phyloP scores from a whole-genome alignment of 176 grass and related monocot genomes.

The Typha latifolia region DNA sequence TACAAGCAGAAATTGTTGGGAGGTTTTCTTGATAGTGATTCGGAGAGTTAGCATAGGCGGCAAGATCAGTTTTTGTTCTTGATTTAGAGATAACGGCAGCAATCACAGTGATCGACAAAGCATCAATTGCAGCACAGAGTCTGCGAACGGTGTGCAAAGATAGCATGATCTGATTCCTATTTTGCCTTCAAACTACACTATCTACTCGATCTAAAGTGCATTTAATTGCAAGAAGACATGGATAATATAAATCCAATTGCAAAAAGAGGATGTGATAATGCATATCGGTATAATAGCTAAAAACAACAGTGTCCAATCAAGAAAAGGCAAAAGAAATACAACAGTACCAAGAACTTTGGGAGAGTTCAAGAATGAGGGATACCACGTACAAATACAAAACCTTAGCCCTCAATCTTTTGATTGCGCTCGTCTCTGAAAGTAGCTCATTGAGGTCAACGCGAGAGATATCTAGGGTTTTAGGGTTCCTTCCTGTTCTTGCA shows the following conservation, averaged over 20 bases:
- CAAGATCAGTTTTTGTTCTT: conserved; percentile 32
- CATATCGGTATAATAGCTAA: too few relatives aligned
- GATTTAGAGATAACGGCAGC: conserved; percentile 53
- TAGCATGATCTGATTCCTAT: conserved; percentile 34
- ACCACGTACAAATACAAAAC: not conserved
- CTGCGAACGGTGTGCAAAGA: conserved; percentile 43
- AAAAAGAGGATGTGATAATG: not conserved
- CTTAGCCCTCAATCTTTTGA: not conserved
- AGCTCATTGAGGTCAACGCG: not conserved
- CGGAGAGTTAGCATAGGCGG: conserved; percentile 22
- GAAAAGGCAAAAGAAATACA: not conserved
- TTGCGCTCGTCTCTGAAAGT: too few relatives aligned
- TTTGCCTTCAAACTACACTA: conserved; percentile 5
- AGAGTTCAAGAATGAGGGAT: not conserved
- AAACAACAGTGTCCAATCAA: not conserved
- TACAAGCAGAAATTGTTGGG: conserved; percentile 68
- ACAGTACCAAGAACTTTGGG: not conserved
- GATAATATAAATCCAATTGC: too few relatives aligned
- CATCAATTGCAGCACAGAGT: conserved; percentile 71
- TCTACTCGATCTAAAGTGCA: not conserved
- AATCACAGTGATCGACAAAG: conserved; percentile 68
- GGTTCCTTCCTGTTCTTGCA: not conserved
- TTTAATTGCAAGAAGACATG: not conserved
- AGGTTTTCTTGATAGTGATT: conserved; percentile 31
- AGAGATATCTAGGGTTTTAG: not conserved